Conservation (phyloP, 208 protist genomes). For the Phytomonas francai region DNA sequence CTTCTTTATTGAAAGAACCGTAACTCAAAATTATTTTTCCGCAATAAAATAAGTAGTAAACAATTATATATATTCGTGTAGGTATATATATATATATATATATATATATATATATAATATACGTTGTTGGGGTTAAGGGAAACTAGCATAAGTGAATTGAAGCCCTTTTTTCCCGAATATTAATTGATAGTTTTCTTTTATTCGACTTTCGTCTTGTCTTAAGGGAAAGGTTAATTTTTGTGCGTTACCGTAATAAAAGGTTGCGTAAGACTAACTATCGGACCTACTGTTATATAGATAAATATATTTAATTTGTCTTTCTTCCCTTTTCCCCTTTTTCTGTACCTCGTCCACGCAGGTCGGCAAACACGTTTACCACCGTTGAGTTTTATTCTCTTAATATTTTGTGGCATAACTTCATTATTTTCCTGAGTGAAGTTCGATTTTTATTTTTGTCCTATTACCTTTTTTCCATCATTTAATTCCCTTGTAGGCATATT, state of each 20-base stretch:
- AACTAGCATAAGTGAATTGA: too few relatives aligned
- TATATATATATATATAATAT: slow-evolving; percentile 10
- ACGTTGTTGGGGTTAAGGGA: too few relatives aligned
- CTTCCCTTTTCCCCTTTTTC: slow-evolving; percentile 12
- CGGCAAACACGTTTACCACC: not conserved
- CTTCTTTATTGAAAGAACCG: slow-evolving; percentile 5
- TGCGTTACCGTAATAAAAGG: not conserved
- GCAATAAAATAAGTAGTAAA: slow-evolving; percentile 3
- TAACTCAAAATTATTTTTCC: not conserved
- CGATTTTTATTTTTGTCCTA: not conserved
- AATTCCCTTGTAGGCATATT: too few relatives aligned
- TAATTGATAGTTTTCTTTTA: too few relatives aligned
- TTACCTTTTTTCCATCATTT: not conserved
- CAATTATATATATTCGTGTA: slow-evolving; percentile 8
- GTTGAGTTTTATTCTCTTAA: not conserved
- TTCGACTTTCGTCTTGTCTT: not conserved
- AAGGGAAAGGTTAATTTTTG: not conserved
- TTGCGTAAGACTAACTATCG: slow-evolving; percentile 11
- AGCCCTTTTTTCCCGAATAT: too few relatives aligned
- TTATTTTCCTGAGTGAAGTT: not conserved
- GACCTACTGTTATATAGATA: slow-evolving; percentile 1
- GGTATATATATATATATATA: slow-evolving; percentile 4
- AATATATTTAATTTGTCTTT: slow-evolving; percentile 7
- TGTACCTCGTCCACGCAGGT: not conserved
- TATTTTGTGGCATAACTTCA: not conserved